Base-by-base conservation (phyloP, 1,139 yeast species). In the Kurtzmaniella quercitrusa region DNA sequence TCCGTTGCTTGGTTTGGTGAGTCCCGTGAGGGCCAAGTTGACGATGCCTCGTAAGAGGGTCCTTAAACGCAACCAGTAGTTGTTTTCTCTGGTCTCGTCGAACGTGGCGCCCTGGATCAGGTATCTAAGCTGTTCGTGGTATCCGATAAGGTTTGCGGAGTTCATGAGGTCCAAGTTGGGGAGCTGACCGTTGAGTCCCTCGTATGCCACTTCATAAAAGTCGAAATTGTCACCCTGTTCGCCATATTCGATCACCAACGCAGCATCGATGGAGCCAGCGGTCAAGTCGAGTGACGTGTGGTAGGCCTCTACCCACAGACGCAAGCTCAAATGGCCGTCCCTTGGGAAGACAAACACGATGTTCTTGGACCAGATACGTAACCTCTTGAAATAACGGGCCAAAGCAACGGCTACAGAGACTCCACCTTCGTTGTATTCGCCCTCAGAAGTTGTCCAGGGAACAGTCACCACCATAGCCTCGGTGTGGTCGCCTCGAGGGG, bases 341-440 rank as follows among this genome's bases (percentile, higher is more conserved):
- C 81, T 80, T 3, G 96, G 90, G 46, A 89, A 78, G 15, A 93
- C 96, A 44, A 93, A 68, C 27, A 94, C 85, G 50, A 94, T 84
- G 58, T 93, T 94, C 59, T 93, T 94, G 19, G 96, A 88, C 98
- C 98, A 93, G 14, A 94, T 79, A 9, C 96, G 85, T 85, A 95
- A 82, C 51, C 88, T 73, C 41, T 81, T 75, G 61, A 93, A 85
- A 63, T 85, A 93, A 49, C 93, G 73, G 1, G 94, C 83, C 51
- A 94, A 66, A 0, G 94, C 82, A 15, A 87, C 63, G 1, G 84
- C 78, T 36, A 91, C 61, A 0, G 96, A 77, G 31, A 88, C 70
- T 1, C 95, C 98, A 25, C 96, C 96, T 48, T 80, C 75, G 61
- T 93, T 93, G 54, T 54, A 61, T 51, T 79, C 81, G 25, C 73